Conservation (phyloP, 1,284 basidiomycete species). For the Fomitiporia mediterranea region DNA sequence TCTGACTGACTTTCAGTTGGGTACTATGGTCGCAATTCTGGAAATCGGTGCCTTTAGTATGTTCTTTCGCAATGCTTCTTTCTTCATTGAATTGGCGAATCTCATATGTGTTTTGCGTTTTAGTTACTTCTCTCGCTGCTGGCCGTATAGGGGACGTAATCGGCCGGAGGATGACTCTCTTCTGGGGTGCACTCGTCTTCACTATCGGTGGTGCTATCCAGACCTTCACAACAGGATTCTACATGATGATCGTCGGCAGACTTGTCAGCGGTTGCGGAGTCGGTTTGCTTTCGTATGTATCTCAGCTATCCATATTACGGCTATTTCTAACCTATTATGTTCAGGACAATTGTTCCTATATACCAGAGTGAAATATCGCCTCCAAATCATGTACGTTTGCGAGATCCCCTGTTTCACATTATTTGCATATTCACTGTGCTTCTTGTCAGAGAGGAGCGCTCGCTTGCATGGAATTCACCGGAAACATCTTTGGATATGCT, state of each 20-base stretch:
- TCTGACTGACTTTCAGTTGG: conserved; percentile 48
- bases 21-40: conserved; percentile 89
- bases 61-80: conserved; percentile 26
- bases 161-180: conserved; percentile 84
- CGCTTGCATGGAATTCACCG: conserved; percentile 97
- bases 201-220: conserved; percentile 87
- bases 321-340: conserved; percentile 10
- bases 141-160: conserved; percentile 85
- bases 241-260: conserved; percentile 84
- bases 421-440: conserved; percentile 11
- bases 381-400: conserved; percentile 74
- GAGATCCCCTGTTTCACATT: conserved; percentile 1
- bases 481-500: conserved; percentile 92
- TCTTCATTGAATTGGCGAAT: no score
- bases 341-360: conserved; percentile 92
- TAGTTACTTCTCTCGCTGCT: conserved; percentile 87
- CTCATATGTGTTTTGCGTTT: not conserved
- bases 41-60: conserved; percentile 90
- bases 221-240: conserved; percentile 82
- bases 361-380: conserved; percentile 98
- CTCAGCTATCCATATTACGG: conserved; percentile 1
- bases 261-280: conserved; percentile 92
- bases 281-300: conserved; percentile 79
- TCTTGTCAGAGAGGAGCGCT: conserved; percentile 72
- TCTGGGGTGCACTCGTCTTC: conserved; percentile 85